Evolutionary conservation across 768 basidiomycete species (phyloP), one percentile per base, ranked within the genome.

Genomic region (Termitomyces sp.): DNA sequence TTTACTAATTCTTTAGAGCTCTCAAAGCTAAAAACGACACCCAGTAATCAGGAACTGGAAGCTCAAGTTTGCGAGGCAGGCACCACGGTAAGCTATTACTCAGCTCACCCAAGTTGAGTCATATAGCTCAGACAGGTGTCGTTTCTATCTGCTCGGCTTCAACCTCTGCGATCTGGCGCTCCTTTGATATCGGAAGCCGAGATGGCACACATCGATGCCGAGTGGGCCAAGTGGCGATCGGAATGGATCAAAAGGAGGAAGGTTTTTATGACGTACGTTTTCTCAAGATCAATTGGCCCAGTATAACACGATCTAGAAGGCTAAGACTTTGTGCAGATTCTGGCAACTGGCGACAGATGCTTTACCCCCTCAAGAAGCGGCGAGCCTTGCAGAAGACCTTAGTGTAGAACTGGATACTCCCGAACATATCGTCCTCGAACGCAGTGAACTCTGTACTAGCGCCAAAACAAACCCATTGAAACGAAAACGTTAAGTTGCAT

Each of bases 161-260:
- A 74, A 49, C 87, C 90, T 35, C 76, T 93, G 43, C 83, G 87
- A 34, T 74, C 79, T 28, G 89, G 87, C 28, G 77, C 80, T 5
- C 79, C 81, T 6, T 76, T 85, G 24, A 78, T 93, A 30, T 88
- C 88, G 17, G 73, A 82, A 8, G 83, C 84, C 59, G 90, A 93
- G 48, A 75, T 90, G 17, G 80, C 77, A 15, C 71, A 76, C 56
- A 73, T 94, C 51, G 85, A 93, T 56, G 66, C 69, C 1, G 88
- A 93, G 32, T 94, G 92, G 88, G 70, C 62, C 6, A 83, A 79
- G 64, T 95, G 92, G 92, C 76, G 87, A 58, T 76, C 78, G 3
- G 87, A 93, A 71, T 96, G 93, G 93, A 68, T 81, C 34, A 76
- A 79, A 22, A 77, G 93, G 53, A 82, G 79, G 65, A 93, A 89